Conservation (phyloP, 805 yeast species). For the Wickerhamomyces bovis region DNA sequence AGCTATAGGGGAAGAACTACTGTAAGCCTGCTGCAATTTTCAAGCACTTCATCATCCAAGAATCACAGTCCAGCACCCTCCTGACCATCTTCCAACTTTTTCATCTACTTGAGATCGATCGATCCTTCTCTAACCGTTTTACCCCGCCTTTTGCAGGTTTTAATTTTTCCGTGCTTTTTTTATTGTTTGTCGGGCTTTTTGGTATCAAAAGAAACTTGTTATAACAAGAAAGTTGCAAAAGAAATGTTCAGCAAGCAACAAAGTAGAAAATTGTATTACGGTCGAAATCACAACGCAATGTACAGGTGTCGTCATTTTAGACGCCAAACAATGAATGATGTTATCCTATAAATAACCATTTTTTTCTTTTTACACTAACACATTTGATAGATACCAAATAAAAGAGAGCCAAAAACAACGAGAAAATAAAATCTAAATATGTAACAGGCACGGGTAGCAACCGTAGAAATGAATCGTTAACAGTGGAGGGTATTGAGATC, state of each 20-base stretch:
- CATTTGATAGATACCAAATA: neutral
- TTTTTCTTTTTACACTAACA: neutral
- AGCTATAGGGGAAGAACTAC: too few relatives aligned
- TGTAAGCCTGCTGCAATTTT: too few relatives aligned
- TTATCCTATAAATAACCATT: too few relatives aligned
- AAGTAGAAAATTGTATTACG: neutral
- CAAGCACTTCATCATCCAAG: too few relatives aligned
- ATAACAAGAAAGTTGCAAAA: too few relatives aligned
- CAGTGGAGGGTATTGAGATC: neutral
- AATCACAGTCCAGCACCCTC: neutral
- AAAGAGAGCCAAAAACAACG: neutral
- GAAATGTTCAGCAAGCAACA: neutral
- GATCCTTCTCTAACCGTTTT: neutral
- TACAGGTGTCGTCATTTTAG: too few relatives aligned
- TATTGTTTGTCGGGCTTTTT: neutral
- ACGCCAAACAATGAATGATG: neutral
- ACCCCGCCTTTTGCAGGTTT: neutral
- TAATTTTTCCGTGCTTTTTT: neutral
- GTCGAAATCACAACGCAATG: too few relatives aligned
- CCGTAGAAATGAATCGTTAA: constrained; percentile 3
- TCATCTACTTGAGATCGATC: neutral
- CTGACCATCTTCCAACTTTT: neutral
- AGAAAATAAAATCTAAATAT: neutral
- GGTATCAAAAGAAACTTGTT: too few relatives aligned
- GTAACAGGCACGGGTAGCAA: neutral